A percentile compares a stretch with the other conserved stretches of the same genome.
phyloP scores from a whole-genome alignment of 1,284 basidiomycete genomes.

The Apiotrichum siamense region DNA sequence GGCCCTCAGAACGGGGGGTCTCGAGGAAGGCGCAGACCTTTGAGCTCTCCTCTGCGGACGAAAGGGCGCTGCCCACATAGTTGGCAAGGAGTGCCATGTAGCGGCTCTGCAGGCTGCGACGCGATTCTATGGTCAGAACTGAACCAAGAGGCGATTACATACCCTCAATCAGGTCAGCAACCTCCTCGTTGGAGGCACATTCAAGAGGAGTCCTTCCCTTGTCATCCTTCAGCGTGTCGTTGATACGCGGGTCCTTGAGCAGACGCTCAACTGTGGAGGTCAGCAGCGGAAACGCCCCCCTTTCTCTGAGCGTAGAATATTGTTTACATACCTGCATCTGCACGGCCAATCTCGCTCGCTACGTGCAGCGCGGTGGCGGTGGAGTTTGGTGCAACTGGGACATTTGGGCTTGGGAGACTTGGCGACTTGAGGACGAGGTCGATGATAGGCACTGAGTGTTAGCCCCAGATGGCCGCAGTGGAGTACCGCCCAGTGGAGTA shows the following conservation, averaged over 20 bases:
- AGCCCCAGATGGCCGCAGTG: background rate
- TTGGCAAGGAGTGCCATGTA: constrained; percentile 67
- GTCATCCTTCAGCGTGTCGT: constrained; percentile 70
- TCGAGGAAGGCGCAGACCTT: constrained; percentile 51
- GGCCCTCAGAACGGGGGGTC: constrained; percentile 48
- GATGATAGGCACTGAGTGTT: constrained; percentile 55
- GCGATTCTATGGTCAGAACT: constrained; percentile 58
- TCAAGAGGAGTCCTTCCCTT: constrained; percentile 68
- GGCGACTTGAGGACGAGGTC: constrained; percentile 65
- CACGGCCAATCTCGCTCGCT: constrained; percentile 70
- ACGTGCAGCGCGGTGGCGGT: constrained; percentile 81
- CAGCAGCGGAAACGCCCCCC: constrained; percentile 14
- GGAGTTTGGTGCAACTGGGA: constrained; percentile 56
- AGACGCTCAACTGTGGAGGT: constrained; percentile 55
- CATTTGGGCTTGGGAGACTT: constrained; percentile 54
- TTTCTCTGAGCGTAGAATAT: background rate
- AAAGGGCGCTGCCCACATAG: constrained; percentile 62
- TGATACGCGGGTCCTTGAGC: constrained; percentile 68
- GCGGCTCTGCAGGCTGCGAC: constrained; percentile 67
- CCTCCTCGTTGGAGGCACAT: constrained; percentile 57
- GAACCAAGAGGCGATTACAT: constrained; percentile 23
- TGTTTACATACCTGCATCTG: constrained; percentile 57
- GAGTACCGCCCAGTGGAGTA: no score
- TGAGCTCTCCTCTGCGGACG: constrained; percentile 33
- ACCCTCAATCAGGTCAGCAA: constrained; percentile 72